Evolutionary conservation across 495 filamentous ascomycete species (phyloP).

Genomic region (Lasiosphaeria ovina): DNA sequence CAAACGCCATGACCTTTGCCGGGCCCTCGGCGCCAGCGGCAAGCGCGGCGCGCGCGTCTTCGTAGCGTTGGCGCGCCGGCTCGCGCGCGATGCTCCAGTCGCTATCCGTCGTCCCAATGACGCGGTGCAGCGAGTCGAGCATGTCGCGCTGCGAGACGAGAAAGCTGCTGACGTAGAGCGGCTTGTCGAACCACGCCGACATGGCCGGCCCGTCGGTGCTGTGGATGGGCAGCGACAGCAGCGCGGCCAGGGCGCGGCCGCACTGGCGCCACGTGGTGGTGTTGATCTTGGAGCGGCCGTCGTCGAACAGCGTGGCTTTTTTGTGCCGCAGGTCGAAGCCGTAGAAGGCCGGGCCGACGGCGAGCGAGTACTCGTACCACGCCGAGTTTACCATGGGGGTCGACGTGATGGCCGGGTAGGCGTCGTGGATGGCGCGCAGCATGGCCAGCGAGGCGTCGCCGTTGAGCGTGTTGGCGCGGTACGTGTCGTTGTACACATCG

Average conservation of each 20-base stretch:
- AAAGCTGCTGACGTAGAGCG: conserved; percentile 44
- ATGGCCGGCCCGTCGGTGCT: conserved; percentile 34
- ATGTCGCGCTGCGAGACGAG: conserved; percentile 46
- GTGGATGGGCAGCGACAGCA: conserved; percentile 46
- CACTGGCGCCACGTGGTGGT: conserved; percentile 41
- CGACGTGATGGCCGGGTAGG: conserved; percentile 29
- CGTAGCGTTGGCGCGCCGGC: conserved; percentile 40
- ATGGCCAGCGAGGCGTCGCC: neutral
- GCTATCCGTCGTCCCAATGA: conserved; percentile 45
- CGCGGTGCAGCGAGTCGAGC: conserved; percentile 48
- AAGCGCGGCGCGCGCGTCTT: conserved; percentile 33
- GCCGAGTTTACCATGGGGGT: conserved; percentile 43
- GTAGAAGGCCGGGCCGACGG: conserved; percentile 21
- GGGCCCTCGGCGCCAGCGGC: conserved; percentile 34
- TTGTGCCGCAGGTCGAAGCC: conserved; percentile 34
- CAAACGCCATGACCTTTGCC: no score
- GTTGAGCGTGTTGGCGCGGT: conserved; percentile 30
- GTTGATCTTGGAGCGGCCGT: conserved; percentile 34
- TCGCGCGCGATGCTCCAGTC: conserved; percentile 59
- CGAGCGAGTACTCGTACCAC: conserved; percentile 48
- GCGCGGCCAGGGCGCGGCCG: conserved; percentile 38
- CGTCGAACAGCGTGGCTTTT: conserved; percentile 35
- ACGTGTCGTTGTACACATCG: conserved; percentile 38
- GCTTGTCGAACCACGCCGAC: conserved; percentile 38
- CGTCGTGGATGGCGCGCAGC: conserved; percentile 37